phyloP scores from a whole-genome alignment of 2,329 filamentous ascomycete species.

The Aspergillus amoenus region DNA sequence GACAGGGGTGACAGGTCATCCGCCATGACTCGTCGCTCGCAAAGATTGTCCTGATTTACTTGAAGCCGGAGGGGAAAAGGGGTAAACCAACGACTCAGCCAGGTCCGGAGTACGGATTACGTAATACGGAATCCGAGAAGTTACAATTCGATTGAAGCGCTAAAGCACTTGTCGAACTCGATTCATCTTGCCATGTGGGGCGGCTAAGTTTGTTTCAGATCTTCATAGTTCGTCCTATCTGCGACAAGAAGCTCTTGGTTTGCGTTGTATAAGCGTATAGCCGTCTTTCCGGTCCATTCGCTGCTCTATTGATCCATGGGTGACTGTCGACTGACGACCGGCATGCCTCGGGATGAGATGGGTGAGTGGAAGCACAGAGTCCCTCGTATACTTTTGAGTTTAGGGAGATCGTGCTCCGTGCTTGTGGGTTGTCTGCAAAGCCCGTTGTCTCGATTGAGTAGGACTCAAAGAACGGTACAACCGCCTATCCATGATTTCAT shows the following conservation, averaged over 20 bases:
- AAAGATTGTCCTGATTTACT: not conserved
- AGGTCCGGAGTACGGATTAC: not conserved
- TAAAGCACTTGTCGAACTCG: not conserved
- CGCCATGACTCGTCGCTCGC: not conserved
- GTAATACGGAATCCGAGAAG: no score
- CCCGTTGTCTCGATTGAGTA: no score
- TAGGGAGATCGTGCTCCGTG: no score
- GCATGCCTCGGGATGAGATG: not conserved
- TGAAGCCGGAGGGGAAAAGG: not conserved
- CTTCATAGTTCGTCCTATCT: not conserved
- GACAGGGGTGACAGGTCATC: not conserved
- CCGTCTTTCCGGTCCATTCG: no score
- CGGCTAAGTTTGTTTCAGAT: not conserved
- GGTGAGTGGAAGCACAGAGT: not conserved
- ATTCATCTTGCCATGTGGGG: not conserved
- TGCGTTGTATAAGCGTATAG: not conserved
- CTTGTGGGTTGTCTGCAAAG: no score
- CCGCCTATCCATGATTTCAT: no score
- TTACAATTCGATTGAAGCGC: not conserved
- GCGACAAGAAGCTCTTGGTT: not conserved
- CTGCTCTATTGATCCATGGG: not conserved
- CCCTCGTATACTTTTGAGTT: no score
- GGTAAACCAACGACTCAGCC: not conserved
- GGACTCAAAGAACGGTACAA: no score
- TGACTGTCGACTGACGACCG: not conserved